Base-by-base conservation (phyloP, 164 flowering plant species). In the Saururus chinensis region DNA sequence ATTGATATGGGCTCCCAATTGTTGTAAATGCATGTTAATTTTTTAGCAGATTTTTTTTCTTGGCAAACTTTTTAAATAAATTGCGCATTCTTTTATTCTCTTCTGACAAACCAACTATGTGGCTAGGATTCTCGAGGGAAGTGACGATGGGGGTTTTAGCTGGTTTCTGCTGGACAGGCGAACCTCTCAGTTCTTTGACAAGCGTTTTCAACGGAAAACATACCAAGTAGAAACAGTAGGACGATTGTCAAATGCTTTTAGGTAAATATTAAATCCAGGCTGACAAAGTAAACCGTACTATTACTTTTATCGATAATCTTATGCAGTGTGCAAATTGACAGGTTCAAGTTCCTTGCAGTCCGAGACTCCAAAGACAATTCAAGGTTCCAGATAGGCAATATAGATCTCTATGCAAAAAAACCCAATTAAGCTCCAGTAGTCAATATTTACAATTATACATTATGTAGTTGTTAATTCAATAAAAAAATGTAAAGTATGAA, bases 111-210 rank as follows among this genome's bases (percentile, higher is more conserved):
- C 17, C 23, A 25, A 9, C 48, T 49, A 35, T 60, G 22, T 59
- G 21, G 68, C 52, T 71, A 90, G 99, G 99, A 71, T 90, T 64
- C 60, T 93, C 9, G 97, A 93, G 67, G 96, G 99, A 75, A 93
- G 95, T 53, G 64, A 66, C 57, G 91, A 93, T 70, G 91, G 82
- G 40, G 99, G 97, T 57, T 71, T 79, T 19, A 87, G 68, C 64
- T 93, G 99, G 99, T 71, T 65, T 65, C 41, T 80, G 59, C 64
- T 93, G 74, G 99, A 93, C 66, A 54, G 76, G 63, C 96, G 81
- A 71, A 80, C 76, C 56, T 75, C 81, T 20, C 89, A 88, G 71
- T 64, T 62, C 52, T 93, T 93, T 75, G 83, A 81, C 51, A 70
- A 70, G 21, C 96, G 97, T 53, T 90, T 87, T 69, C 80, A 84